Evolutionary conservation across 352 stramenopile species (phyloP).

Genomic region (Phytophthora pisi): DNA sequence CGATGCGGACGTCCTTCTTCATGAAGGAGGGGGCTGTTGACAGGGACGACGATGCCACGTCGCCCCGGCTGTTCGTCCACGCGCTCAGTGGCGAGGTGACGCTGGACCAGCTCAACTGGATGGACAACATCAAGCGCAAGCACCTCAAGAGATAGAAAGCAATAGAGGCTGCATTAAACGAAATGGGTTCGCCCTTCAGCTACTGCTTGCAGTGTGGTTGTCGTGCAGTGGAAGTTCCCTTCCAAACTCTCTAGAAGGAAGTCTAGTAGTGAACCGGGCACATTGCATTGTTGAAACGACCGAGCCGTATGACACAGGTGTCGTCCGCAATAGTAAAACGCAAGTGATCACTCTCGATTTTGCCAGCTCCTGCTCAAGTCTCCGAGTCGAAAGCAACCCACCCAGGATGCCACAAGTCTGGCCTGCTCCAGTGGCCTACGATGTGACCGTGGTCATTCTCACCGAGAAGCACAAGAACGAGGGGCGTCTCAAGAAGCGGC

Average conservation of each 20-base stretch:
- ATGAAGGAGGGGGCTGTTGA: conserved; percentile 37
- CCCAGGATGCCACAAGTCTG: background rate
- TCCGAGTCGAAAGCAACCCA: background rate
- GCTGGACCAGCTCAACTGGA: conserved; percentile 76
- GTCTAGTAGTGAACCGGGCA: background rate
- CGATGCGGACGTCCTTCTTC: conserved; percentile 86
- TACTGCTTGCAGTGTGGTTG: background rate
- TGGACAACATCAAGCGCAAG: conserved; percentile 83
- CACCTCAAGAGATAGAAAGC: conserved; percentile 47
- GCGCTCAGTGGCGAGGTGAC: conserved; percentile 44
- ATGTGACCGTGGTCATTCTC: background rate
- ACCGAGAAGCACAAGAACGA: background rate
- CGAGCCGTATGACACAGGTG: background rate
- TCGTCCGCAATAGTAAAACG: background rate
- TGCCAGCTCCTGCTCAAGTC: background rate
- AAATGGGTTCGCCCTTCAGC: background rate
- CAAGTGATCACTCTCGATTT: background rate
- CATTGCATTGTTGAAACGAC: background rate
- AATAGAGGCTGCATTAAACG: background rate
- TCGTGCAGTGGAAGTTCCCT: background rate
- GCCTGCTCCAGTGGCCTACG: background rate
- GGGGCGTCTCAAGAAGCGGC: background rate
- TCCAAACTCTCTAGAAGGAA: background rate
- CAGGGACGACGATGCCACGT: conserved; percentile 9
- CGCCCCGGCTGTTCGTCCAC: conserved; percentile 55